Percentiles rank a stretch among this genome's conserved stretches.
phyloP scores from a whole-genome alignment of 352 stramenopile genomes.

The Pythium biforme region DNA sequence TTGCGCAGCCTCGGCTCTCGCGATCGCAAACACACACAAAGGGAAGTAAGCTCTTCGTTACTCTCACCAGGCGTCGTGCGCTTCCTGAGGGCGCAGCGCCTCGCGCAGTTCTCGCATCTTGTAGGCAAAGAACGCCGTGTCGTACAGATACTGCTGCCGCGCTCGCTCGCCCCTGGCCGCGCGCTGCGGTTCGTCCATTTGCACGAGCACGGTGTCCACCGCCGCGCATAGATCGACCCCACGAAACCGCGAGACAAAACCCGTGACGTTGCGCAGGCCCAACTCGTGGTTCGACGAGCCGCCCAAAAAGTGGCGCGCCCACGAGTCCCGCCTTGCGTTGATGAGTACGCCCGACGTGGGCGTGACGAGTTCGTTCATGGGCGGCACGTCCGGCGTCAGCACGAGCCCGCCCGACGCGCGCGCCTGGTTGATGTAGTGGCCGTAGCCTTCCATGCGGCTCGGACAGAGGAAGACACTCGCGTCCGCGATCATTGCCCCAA shows the following conservation, averaged over 20 bases:
- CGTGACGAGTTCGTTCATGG: constrained; percentile 68
- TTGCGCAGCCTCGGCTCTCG: neutral
- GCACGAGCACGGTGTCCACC: constrained; percentile 36
- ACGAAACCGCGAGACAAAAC: constrained; percentile 41
- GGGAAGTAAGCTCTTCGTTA: no score
- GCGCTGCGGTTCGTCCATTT: constrained; percentile 33
- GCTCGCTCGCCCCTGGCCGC: constrained; percentile 31
- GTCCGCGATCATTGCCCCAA: constrained; percentile 53
- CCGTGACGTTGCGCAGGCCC: constrained; percentile 34
- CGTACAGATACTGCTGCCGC: constrained; percentile 57
- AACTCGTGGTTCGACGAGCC: constrained; percentile 30
- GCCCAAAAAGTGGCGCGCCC: constrained; percentile 50
- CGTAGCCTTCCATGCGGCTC: constrained; percentile 59
- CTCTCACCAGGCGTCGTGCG: no score
- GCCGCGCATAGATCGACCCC: constrained; percentile 39
- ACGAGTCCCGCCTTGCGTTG: constrained; percentile 25
- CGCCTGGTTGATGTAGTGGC: constrained; percentile 77
- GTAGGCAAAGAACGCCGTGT: constrained; percentile 65
- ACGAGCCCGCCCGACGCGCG: constrained; percentile 44
- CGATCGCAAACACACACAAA: no score
- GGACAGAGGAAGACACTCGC: constrained; percentile 60
- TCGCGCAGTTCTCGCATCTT: constrained; percentile 49
- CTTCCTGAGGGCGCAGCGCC: constrained; percentile 17
- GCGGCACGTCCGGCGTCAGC: constrained; percentile 48
- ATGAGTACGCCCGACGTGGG: constrained; percentile 45